A percentile compares a stretch with the other conserved stretches of the same genome.
Conservation (phyloP, 2,329 filamentous ascomycete species). For the Talaromyces verruculosus region DNA sequence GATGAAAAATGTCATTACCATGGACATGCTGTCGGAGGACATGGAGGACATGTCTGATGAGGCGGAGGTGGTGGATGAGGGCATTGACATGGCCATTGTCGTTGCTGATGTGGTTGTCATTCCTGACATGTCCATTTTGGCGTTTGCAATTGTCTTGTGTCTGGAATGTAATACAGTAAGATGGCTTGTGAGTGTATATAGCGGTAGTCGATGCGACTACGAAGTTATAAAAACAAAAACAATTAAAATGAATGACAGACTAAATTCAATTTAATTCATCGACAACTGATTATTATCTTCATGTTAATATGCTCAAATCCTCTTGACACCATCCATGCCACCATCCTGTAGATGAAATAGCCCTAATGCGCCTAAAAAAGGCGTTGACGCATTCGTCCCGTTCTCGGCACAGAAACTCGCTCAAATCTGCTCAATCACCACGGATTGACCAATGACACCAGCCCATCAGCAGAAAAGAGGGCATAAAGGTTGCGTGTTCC, state of each 20-base stretch:
- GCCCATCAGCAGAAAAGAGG: background rate
- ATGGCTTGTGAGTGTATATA: background rate
- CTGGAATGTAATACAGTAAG: background rate
- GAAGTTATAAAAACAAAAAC: background rate
- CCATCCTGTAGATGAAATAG: background rate
- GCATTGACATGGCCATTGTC: constrained; percentile 22
- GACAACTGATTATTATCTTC: background rate
- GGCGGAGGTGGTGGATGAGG: constrained; percentile 20
- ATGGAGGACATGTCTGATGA: constrained; percentile 16
- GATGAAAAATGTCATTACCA: constrained; percentile 43
- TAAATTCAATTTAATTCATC: background rate
- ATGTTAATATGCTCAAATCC: constrained; percentile 25
- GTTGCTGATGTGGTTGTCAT: constrained; percentile 16
- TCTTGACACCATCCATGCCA: background rate
- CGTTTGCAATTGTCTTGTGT: background rate
- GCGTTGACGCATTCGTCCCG: background rate
- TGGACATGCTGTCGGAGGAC: constrained; percentile 20
- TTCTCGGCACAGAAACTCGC: background rate
- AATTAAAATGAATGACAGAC: background rate
- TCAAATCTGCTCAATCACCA: constrained; percentile 10
- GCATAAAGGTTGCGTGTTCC: background rate
- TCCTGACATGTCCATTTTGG: constrained; percentile 5
- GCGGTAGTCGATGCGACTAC: background rate
- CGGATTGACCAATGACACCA: background rate
- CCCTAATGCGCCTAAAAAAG: background rate